Conservation (phyloP, 2,329 filamentous ascomycete genomes). For the Eutypa lata region DNA sequence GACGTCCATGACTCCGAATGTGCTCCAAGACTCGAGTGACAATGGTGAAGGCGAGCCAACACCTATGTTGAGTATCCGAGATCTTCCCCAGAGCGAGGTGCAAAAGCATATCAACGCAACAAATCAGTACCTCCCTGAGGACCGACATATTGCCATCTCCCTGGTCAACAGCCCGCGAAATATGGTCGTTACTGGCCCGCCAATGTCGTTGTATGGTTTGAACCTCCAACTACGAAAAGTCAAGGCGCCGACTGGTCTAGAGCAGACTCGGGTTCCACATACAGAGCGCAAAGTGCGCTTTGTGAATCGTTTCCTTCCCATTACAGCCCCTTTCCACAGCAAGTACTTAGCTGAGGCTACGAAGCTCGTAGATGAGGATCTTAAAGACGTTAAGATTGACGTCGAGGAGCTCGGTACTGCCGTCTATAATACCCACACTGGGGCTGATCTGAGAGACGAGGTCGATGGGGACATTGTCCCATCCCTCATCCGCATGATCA, state of each 20-base stretch:
- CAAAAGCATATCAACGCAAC: slow-evolving; percentile 96
- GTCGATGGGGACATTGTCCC: slow-evolving; percentile 79
- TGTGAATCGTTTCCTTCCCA: slow-evolving; percentile 93
- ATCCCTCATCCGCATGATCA: slow-evolving; percentile 86
- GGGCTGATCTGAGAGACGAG: slow-evolving; percentile 73
- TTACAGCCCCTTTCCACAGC: slow-evolving; percentile 98
- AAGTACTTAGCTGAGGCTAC: slow-evolving; percentile 83
- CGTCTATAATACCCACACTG: slow-evolving; percentile 87
- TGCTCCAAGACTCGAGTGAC: slow-evolving; percentile 89
- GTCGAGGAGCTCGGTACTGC: slow-evolving; percentile 73
- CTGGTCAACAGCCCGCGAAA: slow-evolving; percentile 96
- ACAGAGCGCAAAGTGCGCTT: slow-evolving; percentile 96
- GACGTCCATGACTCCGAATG: slow-evolving; percentile 86
- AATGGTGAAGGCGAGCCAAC: slow-evolving; percentile 94
- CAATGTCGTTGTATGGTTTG: slow-evolving; percentile 92
- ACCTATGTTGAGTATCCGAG: slow-evolving; percentile 96
- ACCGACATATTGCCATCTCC: slow-evolving; percentile 92
- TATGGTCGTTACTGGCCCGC: slow-evolving; percentile 93
- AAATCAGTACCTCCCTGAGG: slow-evolving; percentile 90
- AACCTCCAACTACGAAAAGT: slow-evolving; percentile 94
- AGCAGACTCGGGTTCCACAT: slow-evolving; percentile 91
- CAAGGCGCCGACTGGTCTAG: slow-evolving; percentile 94
- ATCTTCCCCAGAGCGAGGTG: slow-evolving; percentile 81
- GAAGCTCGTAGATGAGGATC: slow-evolving; percentile 78
- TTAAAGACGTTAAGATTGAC: slow-evolving; percentile 77